phyloP scores from a whole-genome alignment of 2,329 filamentous ascomycete species.

The Paecilomyces formosus region DNA sequence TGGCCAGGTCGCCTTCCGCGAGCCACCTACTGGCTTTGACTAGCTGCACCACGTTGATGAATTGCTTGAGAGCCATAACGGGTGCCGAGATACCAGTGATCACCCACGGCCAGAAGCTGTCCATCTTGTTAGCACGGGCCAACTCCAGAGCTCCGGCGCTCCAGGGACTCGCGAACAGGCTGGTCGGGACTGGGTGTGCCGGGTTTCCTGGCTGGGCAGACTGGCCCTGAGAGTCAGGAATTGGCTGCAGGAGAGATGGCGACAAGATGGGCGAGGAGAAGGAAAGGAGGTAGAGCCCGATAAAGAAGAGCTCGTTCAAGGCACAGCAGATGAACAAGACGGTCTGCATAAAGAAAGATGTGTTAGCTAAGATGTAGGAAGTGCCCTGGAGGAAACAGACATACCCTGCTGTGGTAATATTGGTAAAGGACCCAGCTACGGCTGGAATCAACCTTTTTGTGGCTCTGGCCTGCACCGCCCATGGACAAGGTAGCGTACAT shows the following conservation, averaged over 20 bases:
- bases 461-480: constrained; percentile 69
- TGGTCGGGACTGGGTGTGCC: constrained; percentile 58
- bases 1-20: constrained; percentile 76
- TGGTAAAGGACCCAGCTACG: constrained; percentile 84
- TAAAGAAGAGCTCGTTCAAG: constrained; percentile 95
- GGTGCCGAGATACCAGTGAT: constrained; percentile 73
- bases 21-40: constrained; percentile 89
- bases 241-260: constrained; percentile 66
- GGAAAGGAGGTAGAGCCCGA: constrained; percentile 92
- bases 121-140: constrained; percentile 89
- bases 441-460: constrained; percentile 88
- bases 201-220: constrained; percentile 59
- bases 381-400: constrained; percentile 20
- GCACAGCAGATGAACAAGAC: constrained; percentile 88
- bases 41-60: constrained; percentile 89
- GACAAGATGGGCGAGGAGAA: constrained; percentile 88
- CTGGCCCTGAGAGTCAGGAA: constrained; percentile 46
- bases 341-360: constrained; percentile 45
- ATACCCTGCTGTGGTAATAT: constrained; percentile 95
- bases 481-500: constrained; percentile 95
- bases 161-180: constrained; percentile 82
- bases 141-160: constrained; percentile 88
- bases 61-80: constrained; percentile 85
- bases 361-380: constrained; percentile 5
- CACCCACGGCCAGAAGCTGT: constrained; percentile 68